Base-by-base conservation (phyloP, 225 moss, liverwort and hornwort genomes). In the Antitrichia curtipendula region DNA sequence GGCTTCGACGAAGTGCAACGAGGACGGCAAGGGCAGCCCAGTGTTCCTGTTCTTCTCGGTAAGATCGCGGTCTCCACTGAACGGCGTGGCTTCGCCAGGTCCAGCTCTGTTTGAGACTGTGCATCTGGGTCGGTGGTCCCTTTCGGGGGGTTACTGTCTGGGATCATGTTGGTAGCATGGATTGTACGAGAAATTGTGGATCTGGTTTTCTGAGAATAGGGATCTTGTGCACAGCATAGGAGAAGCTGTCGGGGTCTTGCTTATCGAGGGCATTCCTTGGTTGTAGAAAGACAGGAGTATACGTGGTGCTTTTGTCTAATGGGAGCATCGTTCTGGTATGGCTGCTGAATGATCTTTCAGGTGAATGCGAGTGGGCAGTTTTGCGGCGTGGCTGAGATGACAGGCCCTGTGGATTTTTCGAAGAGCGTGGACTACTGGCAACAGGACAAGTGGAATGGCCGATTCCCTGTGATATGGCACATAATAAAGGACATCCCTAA, bases 391-490 rank as follows among this genome's bases (percentile, higher is more conserved):
- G 96, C 99, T 41, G 94, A 99, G 91, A 97, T 99, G 99, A 94
- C 93, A 52, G 97, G 99, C 5, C 92, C 99, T 41, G 99, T 99
- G 73, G 99, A 99, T 86, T 99, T 99, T 87, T 94, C 94, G 53
- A 95, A 95, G 87, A 99, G 96, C 82, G 95, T 99, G 85, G 96
- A 99, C 87, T 97, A 92, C 91, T 99, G 99, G 99, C 99, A 99
- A 95, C 99, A 99, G 90, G 99, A 99, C 91, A 99, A 99, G 91
- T 99, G 99, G 99, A 99, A 94, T 86, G 99, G 99, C 72, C 99
- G 96, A 86, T 97, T 99, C 53, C 88, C 96, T 61, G 96, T 99
- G 72, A 95, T 90, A 89, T 99, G 99, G 99, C 99, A 99, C 91
- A 94, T 99, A 58, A 96, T 99, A 80, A 99, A 99, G 88, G 99